Evolutionary conservation across 192 early-diverging fungal genomes (phyloP).

Genomic region (Chytriomyces confervae): DNA sequence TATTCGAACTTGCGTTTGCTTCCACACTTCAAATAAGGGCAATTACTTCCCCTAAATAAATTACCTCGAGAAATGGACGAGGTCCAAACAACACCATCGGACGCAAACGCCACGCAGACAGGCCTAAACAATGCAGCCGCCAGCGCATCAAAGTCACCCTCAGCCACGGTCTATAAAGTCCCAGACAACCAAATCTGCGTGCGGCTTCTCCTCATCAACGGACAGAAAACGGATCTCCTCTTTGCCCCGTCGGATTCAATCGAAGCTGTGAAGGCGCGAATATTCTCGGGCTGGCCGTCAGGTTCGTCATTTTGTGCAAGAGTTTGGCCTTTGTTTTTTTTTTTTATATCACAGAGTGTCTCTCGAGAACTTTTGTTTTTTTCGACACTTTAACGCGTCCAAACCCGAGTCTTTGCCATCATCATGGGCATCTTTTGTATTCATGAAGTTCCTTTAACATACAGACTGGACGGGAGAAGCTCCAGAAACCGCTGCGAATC

Average conservation of each 20-base stretch:
- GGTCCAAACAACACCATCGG: too few relatives aligned
- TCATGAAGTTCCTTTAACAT: background rate
- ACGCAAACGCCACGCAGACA: too few relatives aligned
- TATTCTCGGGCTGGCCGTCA: slow-evolving; percentile 45
- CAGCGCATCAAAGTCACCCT: background rate
- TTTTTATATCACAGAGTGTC: too few relatives aligned
- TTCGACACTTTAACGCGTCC: background rate
- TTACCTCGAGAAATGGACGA: too few relatives aligned
- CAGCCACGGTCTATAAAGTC: slow-evolving; percentile 46
- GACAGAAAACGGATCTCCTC: slow-evolving; percentile 47
- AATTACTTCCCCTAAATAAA: too few relatives aligned
- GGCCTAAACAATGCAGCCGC: too few relatives aligned
- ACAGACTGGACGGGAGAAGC: slow-evolving; percentile 49
- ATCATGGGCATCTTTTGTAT: too few relatives aligned
- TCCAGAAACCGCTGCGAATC: slow-evolving; percentile 36
- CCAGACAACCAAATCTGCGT: slow-evolving; percentile 51
- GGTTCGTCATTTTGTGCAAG: slow-evolving; percentile 23
- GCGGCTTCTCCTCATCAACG: slow-evolving; percentile 50
- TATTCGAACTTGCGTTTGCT: too few relatives aligned
- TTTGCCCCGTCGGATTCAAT: slow-evolving; percentile 41
- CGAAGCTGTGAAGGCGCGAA: slow-evolving; percentile 36
- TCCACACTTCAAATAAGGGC: too few relatives aligned
- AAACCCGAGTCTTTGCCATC: too few relatives aligned
- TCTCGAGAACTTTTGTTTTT: background rate
- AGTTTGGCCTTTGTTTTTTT: too few relatives aligned